Evolutionary conservation across 306 rosid species (phyloP).

Genomic region (Abrus pulchellus): DNA sequence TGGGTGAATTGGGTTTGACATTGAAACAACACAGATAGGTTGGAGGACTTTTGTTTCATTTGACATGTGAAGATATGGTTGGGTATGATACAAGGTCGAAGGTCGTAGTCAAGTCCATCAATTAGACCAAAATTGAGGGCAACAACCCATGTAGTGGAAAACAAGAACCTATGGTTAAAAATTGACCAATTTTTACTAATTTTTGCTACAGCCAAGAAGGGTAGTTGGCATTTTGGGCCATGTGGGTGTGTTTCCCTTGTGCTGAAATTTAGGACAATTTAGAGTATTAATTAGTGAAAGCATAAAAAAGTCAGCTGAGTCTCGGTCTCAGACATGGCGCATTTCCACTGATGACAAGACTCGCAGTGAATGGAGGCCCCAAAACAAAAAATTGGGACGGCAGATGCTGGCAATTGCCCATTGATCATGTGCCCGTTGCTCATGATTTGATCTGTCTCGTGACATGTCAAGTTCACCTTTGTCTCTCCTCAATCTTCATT

Average conservation of each 20-base stretch:
- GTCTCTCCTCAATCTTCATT: constrained; percentile 51
- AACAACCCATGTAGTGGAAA: constrained; percentile 60
- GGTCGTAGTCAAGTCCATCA: constrained; percentile 40
- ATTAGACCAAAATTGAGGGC: constrained; percentile 45
- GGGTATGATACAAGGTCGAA: constrained; percentile 35
- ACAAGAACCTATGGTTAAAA: constrained; percentile 53
- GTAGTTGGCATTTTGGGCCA: constrained; percentile 54
- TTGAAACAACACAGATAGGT: constrained; percentile 21
- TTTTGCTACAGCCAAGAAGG: constrained; percentile 10
- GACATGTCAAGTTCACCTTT: constrained; percentile 42
- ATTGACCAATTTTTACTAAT: constrained; percentile 55
- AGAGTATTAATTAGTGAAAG: constrained; percentile 16
- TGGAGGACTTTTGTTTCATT: constrained; percentile 40
- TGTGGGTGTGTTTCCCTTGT: constrained; percentile 66
- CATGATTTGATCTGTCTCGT: constrained; percentile 54
- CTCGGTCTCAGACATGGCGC: constrained; percentile 2
- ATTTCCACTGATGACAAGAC: constrained; percentile 22
- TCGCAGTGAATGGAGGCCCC: constrained; percentile 38
- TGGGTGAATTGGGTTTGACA: constrained; percentile 39
- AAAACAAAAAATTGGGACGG: constrained; percentile 21
- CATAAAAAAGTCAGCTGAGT: constrained; percentile 29
- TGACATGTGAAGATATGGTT: constrained; percentile 54
- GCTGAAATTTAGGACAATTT: constrained; percentile 44
- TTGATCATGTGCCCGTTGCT: constrained; percentile 46
- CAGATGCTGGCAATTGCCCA: constrained; percentile 37